A percentile compares a stretch with the other conserved stretches of the same genome.
phyloP scores from a whole-genome alignment of 495 filamentous ascomycete genomes.

The Delitschia confertaspora region DNA sequence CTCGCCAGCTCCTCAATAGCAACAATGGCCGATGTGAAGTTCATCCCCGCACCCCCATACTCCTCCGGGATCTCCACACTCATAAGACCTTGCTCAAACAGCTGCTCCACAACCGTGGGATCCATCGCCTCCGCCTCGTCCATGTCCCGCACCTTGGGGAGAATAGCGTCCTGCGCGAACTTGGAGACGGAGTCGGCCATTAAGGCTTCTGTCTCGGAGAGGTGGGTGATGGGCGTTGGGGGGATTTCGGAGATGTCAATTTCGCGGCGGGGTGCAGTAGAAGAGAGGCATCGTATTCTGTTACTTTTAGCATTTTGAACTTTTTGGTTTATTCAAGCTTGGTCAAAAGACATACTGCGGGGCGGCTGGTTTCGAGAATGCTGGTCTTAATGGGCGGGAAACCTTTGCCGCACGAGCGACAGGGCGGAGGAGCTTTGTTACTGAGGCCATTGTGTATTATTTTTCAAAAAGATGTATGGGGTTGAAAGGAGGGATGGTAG shows the following conservation, averaged over 20 bases:
- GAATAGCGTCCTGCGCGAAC: slow-evolving; percentile 78
- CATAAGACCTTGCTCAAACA: slow-evolving; percentile 98
- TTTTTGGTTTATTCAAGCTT: not conserved
- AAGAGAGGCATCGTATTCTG: slow-evolving; percentile 62
- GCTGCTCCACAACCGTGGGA: slow-evolving; percentile 70
- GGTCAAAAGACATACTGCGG: slow-evolving; percentile 23
- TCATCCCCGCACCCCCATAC: slow-evolving; percentile 94
- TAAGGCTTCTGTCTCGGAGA: slow-evolving; percentile 80
- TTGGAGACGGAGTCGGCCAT: slow-evolving; percentile 87
- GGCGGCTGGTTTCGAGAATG: slow-evolving; percentile 27
- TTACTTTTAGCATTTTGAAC: slow-evolving; percentile 12
- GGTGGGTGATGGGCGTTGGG: slow-evolving; percentile 86
- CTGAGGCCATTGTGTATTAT: slow-evolving; percentile 52
- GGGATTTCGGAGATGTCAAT: slow-evolving; percentile 58
- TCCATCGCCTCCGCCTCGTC: slow-evolving; percentile 97
- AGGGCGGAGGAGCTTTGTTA: slow-evolving; percentile 59
- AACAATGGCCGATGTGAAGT: slow-evolving; percentile 92
- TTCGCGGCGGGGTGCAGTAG: slow-evolving; percentile 51
- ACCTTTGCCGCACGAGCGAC: slow-evolving; percentile 51
- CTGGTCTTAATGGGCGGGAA: slow-evolving; percentile 40
- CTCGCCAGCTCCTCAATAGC: slow-evolving; percentile 95
- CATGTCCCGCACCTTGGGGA: slow-evolving; percentile 94
- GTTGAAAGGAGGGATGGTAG: no score
- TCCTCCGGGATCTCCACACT: slow-evolving; percentile 96
- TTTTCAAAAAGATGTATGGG: not conserved